Conservation (phyloP, 2,329 filamentous ascomycete genomes). For the Exophiala xenobiotica region DNA sequence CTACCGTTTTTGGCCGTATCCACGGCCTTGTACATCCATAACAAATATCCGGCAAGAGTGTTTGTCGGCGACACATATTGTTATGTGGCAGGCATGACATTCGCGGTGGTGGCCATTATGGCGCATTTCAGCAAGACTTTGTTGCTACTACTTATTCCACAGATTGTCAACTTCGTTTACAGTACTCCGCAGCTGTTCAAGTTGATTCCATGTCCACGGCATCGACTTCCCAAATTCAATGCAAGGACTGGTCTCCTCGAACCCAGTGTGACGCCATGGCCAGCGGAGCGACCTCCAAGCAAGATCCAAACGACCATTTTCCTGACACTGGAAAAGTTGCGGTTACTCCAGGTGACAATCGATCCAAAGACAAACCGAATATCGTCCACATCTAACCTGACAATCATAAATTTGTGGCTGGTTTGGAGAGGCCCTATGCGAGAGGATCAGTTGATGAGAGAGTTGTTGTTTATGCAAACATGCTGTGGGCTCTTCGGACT, state of each 20-base stretch:
- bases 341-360: slow-evolving; percentile 65
- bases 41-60: slow-evolving; percentile 92
- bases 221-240: slow-evolving; percentile 88
- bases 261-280: slow-evolving; percentile 78
- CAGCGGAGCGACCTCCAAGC: slow-evolving; percentile 63
- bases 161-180: slow-evolving; percentile 96
- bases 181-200: slow-evolving; percentile 89
- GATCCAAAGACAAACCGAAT: slow-evolving; percentile 60
- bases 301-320: slow-evolving; percentile 62
- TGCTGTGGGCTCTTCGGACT: slow-evolving; percentile 76
- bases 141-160: slow-evolving; percentile 83
- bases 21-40: slow-evolving; percentile 79
- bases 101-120: slow-evolving; percentile 92
- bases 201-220: slow-evolving; percentile 85
- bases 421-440: slow-evolving; percentile 90
- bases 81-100: slow-evolving; percentile 99
- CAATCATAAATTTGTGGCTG: slow-evolving; percentile 91
- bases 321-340: slow-evolving; percentile 66
- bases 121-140: slow-evolving; percentile 98
- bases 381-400: slow-evolving; percentile 82
- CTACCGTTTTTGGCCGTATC: slow-evolving; percentile 94
- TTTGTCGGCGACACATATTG: slow-evolving; percentile 99
- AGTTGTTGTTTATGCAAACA: slow-evolving; percentile 77
- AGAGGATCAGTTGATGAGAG: slow-evolving; percentile 77
- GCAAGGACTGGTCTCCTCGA: slow-evolving; percentile 80